Evolutionary conservation across 805 yeast species (phyloP), one percentile per base, ranked within the genome.

Genomic region (Cyberlindnera suaveolens): DNA sequence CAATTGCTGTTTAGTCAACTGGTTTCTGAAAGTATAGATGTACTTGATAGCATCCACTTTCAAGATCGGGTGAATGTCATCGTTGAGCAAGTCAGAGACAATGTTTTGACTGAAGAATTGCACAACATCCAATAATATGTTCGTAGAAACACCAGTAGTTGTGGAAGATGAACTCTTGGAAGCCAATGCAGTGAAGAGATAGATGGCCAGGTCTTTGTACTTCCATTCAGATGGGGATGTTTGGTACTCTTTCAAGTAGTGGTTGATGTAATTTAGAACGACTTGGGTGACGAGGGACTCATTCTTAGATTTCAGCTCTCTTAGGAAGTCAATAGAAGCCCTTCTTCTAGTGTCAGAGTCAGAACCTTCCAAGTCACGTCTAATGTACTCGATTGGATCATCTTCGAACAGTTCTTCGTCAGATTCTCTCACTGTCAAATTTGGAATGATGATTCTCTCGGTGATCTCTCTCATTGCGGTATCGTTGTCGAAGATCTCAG

Each of bases 391-490:
- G 42, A 93, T 83, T 31, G 99, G 99, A 60, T 93, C 99, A 64
- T 93, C 99, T 64, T 93, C 99, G 62, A 93, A 91, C 48, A 82
- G 64, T 63, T 95, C 99, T 56, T 87, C 88, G 60, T 93, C 99
- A 2, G 84, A 72, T 44, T 85, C 91, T 57, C 98, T 79, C 46
- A 93, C 73, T 10, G 81, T 75, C 53, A 90, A 80, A 61, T 93
- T 93, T 32, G 99, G 99, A 49, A 93, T 71, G 40, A 93, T 80
- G 49, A 93, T 84, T 53, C 85, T 82, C 55, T 84, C 86, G 4
- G 90, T 77, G 39, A 93, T 76, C 58, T 85, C 89, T 51, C 79
- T 78, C 54, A 93, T 66, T 2, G 82, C 77, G 33, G 74, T 74
- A 31, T 77, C 81, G 47, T 65, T 74, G 50, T 75, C 75, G 61